These are phyloP conservation scores for Boletellus deceptivus DNA, from an alignment of 1,284 basidiomycete genomes.

Conservation along the genomic window DNA sequence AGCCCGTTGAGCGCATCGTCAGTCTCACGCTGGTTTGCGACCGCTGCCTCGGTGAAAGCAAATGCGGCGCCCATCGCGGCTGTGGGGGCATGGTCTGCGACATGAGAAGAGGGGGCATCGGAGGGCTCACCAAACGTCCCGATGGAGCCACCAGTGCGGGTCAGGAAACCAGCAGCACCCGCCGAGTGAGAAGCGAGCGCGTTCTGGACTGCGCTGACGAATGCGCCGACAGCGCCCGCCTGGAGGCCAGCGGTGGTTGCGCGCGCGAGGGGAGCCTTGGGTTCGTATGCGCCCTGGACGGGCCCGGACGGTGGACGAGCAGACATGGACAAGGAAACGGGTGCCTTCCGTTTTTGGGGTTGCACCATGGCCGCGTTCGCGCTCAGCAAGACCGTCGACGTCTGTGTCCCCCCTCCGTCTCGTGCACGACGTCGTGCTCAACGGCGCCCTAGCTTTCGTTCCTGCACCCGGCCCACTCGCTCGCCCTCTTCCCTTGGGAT, in stretches of 20 bases:
- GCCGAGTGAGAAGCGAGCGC: constrained; percentile 68
- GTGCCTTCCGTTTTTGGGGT: constrained; percentile 27
- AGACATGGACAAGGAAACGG: constrained; percentile 26
- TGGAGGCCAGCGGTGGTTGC: constrained; percentile 66
- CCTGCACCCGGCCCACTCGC: constrained; percentile 27
- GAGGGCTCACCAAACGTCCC: constrained; percentile 86
- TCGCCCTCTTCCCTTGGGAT: constrained; percentile 61
- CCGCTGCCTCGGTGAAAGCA: constrained; percentile 76
- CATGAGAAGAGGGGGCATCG: constrained; percentile 76
- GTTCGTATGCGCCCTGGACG: constrained; percentile 43
- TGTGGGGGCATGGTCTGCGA: constrained; percentile 52
- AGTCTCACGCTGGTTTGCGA: constrained; percentile 81
- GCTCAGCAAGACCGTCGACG: constrained; percentile 30
- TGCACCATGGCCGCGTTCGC: constrained; percentile 14
- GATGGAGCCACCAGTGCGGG: constrained; percentile 45
- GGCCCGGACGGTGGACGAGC: constrained; percentile 32
- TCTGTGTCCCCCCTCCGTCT: constrained; percentile 16
- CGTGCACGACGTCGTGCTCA: constrained; percentile 11
- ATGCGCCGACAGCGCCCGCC: constrained; percentile 69
- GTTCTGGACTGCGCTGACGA: constrained; percentile 84
- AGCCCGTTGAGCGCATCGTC: constrained; percentile 85
- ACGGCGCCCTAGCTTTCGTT: constrained; percentile 22
- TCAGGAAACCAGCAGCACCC: constrained; percentile 36
- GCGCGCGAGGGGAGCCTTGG: constrained; percentile 56
- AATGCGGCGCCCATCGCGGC: constrained; percentile 92